phyloP scores from a whole-genome alignment of 345 rosid species.

The Pugionium dolabratum region DNA sequence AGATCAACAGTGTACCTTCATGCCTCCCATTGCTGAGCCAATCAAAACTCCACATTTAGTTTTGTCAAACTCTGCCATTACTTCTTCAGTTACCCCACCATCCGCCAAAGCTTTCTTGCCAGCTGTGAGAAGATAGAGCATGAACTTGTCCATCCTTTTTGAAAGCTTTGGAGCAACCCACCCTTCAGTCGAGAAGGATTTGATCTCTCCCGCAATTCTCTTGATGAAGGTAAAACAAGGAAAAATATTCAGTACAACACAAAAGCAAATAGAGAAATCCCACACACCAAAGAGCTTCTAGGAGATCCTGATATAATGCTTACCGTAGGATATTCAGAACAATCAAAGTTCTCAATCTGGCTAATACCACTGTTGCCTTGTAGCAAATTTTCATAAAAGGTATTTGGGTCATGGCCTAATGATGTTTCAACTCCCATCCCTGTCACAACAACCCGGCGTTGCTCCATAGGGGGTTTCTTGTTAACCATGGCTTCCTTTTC shows the following conservation, averaged over 20 bases:
- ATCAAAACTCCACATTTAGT: constrained; percentile 84
- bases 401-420: constrained; percentile 76
- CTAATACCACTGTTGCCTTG: constrained; percentile 87
- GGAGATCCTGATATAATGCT: constrained; percentile 26
- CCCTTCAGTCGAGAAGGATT: constrained; percentile 80
- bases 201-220: constrained; percentile 97
- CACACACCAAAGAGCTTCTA: constrained; percentile 21
- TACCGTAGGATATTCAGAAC: constrained; percentile 80
- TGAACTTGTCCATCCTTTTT: constrained; percentile 92
- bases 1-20: constrained; percentile 56
- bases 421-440: constrained; percentile 94
- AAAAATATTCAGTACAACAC: constrained; percentile 1
- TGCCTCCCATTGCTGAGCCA: constrained; percentile 95
- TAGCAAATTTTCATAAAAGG: constrained; percentile 81
- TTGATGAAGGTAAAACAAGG: constrained; percentile 29
- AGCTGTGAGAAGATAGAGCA: constrained; percentile 92
- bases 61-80: constrained; percentile 77
- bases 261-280: constrained; percentile 14
- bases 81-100: constrained; percentile 80
- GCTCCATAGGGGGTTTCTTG: constrained; percentile 63
- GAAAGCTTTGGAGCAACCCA: constrained; percentile 86
- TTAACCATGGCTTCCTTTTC: constrained; percentile 51
- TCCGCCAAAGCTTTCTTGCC: constrained; percentile 93
- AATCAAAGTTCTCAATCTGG: constrained; percentile 85
- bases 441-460: constrained; percentile 89